These are phyloP conservation scores for Limnomonas spitsbergensis DNA, from an alignment of 139 green algal genomes.

Conservation along the genomic window DNA sequence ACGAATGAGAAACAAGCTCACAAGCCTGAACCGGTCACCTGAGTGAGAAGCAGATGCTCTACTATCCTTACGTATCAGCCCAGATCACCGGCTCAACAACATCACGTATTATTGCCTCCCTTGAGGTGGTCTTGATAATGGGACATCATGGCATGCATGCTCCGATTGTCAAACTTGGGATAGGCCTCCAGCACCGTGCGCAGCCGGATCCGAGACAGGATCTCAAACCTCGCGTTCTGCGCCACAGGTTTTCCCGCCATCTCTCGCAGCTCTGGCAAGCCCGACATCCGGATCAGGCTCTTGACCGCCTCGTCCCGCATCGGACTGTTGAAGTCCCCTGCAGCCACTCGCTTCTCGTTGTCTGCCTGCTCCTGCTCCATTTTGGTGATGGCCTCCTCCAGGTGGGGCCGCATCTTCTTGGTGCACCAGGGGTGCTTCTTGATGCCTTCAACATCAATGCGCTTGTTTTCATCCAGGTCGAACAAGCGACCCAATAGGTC, in stretches of 20 bases:
- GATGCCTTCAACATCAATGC: conserved; percentile 10
- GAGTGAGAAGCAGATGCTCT: too few species aligned
- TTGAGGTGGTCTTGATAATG: neutral
- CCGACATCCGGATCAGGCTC: conserved; percentile 46
- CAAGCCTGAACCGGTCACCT: too few species aligned
- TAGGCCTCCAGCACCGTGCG: conserved; percentile 25
- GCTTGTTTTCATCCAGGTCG: conserved; percentile 44
- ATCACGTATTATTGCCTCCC: too few species aligned
- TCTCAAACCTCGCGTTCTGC: conserved; percentile 11
- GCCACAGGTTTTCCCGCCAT: conserved; percentile 25
- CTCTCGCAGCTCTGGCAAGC: too few species aligned
- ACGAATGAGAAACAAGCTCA: too few species aligned
- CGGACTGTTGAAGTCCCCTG: conserved; percentile 32
- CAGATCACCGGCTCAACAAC: too few species aligned
- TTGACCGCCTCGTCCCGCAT: conserved; percentile 39
- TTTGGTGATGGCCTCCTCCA: too few species aligned
- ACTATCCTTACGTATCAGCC: too few species aligned
- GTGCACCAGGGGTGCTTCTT: neutral
- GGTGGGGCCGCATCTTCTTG: too few species aligned
- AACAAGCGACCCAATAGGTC: conserved; percentile 53
- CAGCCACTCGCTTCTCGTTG: too few species aligned
- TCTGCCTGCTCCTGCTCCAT: too few species aligned
- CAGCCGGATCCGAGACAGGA: conserved; percentile 26
- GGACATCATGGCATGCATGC: conserved; percentile 1
- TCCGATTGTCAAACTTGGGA: conserved; percentile 25